These are phyloP conservation scores for Castanea mollissima DNA, from an alignment of 306 rosid species.

Conservation along the genomic window DNA sequence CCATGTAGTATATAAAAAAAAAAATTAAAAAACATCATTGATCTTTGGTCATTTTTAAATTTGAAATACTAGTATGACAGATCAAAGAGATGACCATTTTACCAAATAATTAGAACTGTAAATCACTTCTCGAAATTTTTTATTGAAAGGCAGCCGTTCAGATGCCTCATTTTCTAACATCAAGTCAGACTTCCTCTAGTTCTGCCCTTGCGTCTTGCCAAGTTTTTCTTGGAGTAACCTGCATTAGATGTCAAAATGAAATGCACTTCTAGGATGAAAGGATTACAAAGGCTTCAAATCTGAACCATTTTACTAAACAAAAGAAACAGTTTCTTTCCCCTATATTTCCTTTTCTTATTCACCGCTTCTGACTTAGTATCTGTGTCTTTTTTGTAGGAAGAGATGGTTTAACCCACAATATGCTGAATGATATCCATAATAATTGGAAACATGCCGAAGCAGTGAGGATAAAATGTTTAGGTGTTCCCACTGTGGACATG, in stretches of 20 bases:
- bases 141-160: neutral
- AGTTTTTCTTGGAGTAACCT: neutral
- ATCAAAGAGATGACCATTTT: neutral
- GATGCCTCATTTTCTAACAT: neutral
- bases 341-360: neutral
- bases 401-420: conserved; percentile 95
- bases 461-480: conserved; percentile 86
- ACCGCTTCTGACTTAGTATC: conserved; percentile 5
- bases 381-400: conserved; percentile 53
- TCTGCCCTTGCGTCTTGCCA: neutral
- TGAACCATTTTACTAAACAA: conserved; percentile 1
- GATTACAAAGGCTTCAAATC: neutral
- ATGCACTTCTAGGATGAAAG: neutral
- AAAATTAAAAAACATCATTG: neutral
- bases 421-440: conserved; percentile 80
- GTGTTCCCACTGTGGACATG: conserved; percentile 95
- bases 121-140: too few species aligned
- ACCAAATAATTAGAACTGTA: neutral
- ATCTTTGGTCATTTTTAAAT: neutral
- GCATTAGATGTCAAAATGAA: too few species aligned
- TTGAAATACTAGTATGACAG: neutral
- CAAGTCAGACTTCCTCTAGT: neutral
- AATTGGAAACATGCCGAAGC: conserved; percentile 81
- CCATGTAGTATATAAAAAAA: neutral
- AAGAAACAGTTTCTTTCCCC: neutral